Conservation (phyloP, 352 stramenopile species). For the Pythium myriotylum region DNA sequence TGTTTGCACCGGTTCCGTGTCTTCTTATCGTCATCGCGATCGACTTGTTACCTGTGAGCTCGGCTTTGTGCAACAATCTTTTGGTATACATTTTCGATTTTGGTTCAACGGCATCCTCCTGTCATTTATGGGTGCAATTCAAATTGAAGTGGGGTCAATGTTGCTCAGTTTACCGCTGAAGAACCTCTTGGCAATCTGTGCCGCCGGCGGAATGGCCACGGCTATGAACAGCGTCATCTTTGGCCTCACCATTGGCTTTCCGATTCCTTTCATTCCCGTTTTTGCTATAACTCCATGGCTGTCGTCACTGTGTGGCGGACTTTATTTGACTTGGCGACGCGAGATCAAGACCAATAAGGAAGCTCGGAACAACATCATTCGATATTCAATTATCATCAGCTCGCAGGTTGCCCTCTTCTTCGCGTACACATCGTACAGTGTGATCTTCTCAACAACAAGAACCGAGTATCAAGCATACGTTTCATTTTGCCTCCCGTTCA, state of each 20-base stretch:
- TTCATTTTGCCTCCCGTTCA: background rate
- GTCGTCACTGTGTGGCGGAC: background rate
- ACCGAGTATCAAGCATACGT: constrained; percentile 3
- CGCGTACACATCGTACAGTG: constrained; percentile 6
- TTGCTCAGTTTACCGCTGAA: no score
- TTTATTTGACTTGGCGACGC: constrained; percentile 4
- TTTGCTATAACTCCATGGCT: background rate
- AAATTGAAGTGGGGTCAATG: no score
- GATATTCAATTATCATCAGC: constrained; percentile 6
- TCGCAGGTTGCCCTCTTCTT: constrained; percentile 10
- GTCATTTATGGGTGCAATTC: no score
- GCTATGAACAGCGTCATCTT: background rate
- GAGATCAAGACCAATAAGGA: background rate
- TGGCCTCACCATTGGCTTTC: constrained; percentile 10
- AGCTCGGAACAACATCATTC: background rate
- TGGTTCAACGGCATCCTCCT: no score
- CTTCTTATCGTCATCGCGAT: no score
- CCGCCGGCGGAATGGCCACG: no score
- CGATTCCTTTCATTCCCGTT: constrained; percentile 7
- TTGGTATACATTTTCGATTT: no score
- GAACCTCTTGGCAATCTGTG: no score
- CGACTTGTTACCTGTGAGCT: no score
- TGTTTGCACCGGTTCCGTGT: no score
- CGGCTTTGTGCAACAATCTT: no score
- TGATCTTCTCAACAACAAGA: constrained; percentile 1